Evolutionary conservation across 2,329 filamentous ascomycete species (phyloP), one percentile per base, ranked within the genome.

Genomic region (Talaromyces sp.): DNA sequence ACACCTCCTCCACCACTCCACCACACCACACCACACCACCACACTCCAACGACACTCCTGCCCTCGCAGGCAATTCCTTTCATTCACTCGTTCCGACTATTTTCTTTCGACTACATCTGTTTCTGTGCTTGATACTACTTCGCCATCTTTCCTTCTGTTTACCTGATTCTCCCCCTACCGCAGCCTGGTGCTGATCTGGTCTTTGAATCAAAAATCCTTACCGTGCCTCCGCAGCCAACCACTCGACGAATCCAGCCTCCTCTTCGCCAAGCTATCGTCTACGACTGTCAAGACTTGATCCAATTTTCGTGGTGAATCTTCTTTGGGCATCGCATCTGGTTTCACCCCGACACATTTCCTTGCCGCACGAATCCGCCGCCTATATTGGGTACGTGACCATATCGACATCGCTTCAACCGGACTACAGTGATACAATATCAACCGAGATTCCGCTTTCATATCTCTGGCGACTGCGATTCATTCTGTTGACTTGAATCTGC

Each of bases 341-440:
- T 50, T n/a, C 33, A 61, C 35, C 35, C 31, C 47, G n/a, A 43
- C 33, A 54, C 47, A n/a, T 50, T 27, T 50, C 27, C 22, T 54
- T 41, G 47, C 45, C 60, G 60, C 60, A 41, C 60, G 24, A 43
- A 62, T 62, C 60, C 60, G 59, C 22, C 47, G 10, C n/a, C 41
- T 47, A 13, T 31, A 22, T 70, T 61, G 66, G 67, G 57, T 63
- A 69, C 60, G 66, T 62, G 33, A 73, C 62, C 63, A 68, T 57
- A 63, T 60, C 68, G 33, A 24, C 33, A 22, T 56, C n/a, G 33
- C 52, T 56, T 14, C 3, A 35, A 39, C 2, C 27, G 27, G 27
- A 31, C 27, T 31, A 22, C 5, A 52, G 48, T 33, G 24, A 33
- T 11, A 52, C 24, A 31, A 31, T 33, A 31, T 52, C 27, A 22